Evolutionary conservation across 352 stramenopile genomes (phyloP).

Genomic region (Phytophthora podocarpi): DNA sequence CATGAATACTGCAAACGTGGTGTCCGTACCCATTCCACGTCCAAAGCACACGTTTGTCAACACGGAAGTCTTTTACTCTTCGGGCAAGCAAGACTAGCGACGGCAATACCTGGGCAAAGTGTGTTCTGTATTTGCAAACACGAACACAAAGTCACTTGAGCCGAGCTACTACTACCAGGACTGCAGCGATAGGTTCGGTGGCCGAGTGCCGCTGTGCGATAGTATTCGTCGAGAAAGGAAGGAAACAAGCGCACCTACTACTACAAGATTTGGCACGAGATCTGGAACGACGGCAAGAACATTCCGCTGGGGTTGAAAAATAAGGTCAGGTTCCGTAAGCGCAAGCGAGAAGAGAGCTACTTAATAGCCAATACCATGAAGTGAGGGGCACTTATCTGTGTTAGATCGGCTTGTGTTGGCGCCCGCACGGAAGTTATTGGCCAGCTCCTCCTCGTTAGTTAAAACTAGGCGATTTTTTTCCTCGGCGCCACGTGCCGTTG

Average conservation of each 20-base stretch:
- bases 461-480: too few species aligned
- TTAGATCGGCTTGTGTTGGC: too few species aligned
- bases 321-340: constrained; percentile 6
- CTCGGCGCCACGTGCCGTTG: too few species aligned
- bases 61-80: constrained; percentile 8
- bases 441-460: too few species aligned
- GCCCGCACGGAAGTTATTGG: too few species aligned
- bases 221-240: neutral
- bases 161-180: constrained; percentile 10
- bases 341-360: constrained; percentile 1
- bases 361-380: too few species aligned
- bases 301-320: neutral
- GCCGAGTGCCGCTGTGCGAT: neutral
- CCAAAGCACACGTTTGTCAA: constrained; percentile 3
- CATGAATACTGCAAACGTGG: constrained; percentile 12
- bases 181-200: neutral
- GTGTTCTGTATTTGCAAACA: constrained; percentile 19
- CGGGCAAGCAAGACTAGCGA: constrained; percentile 4
- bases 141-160: constrained; percentile 11
- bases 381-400: too few species aligned
- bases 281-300: constrained; percentile 8
- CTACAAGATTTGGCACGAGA: constrained; percentile 11
- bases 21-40: constrained; percentile 2
- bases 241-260: constrained; percentile 7
- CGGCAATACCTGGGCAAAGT: constrained; percentile 28